Percentiles rank a stretch among this genome's conserved stretches.
phyloP scores from a whole-genome alignment of 2,329 filamentous ascomycete genomes.

The Pseudonectria buxi region DNA sequence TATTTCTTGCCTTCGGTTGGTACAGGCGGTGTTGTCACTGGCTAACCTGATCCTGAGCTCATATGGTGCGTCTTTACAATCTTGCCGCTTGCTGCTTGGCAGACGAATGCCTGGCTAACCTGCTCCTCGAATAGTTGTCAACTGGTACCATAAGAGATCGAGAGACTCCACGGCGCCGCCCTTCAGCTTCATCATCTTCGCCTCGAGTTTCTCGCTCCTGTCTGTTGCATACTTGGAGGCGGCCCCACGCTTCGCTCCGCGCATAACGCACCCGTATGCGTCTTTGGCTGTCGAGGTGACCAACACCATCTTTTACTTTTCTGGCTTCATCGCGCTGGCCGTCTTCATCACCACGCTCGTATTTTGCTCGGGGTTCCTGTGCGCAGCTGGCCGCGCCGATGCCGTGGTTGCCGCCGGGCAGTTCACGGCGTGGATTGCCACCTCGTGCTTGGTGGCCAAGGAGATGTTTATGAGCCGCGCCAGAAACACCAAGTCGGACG shows the following conservation, averaged over 20 bases:
- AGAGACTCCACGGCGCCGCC: constrained; percentile 46
- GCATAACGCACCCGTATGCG: constrained; percentile 41
- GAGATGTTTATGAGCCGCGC: constrained; percentile 40
- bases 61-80: constrained; percentile 14
- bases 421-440: constrained; percentile 47
- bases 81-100: too few relatives aligned
- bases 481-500: constrained; percentile 21
- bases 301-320: constrained; percentile 52
- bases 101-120: constrained; percentile 1
- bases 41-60: constrained; percentile 19
- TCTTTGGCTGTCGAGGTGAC: constrained; percentile 42
- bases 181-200: constrained; percentile 52
- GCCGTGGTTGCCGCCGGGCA: constrained; percentile 47
- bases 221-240: constrained; percentile 49
- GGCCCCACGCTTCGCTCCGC: constrained; percentile 38
- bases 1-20: constrained; percentile 14
- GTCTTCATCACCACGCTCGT: constrained; percentile 49
- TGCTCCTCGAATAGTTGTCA: constrained; percentile 37
- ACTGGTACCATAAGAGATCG: constrained; percentile 54
- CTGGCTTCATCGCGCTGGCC: constrained; percentile 51
- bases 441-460: constrained; percentile 38
- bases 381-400: constrained; percentile 47
- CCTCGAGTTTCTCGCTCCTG: constrained; percentile 46
- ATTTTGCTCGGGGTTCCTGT: constrained; percentile 53
- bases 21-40: constrained; percentile 18